These are phyloP conservation scores for Corylus americana DNA, from an alignment of 306 rosid genomes.

Conservation along the genomic window DNA sequence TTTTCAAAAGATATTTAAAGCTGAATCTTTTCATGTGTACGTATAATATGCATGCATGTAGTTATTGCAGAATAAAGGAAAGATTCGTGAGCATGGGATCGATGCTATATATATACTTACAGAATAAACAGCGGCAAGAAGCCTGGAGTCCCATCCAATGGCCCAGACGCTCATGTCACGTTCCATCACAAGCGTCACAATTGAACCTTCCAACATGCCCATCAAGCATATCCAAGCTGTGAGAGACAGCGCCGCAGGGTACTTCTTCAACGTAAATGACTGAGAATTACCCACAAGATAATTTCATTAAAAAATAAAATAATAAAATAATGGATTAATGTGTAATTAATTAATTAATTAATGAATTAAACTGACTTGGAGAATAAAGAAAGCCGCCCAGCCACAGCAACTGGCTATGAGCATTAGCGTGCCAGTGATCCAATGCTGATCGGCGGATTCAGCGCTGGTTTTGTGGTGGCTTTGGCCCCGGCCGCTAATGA, in stretches of 20 bases:
- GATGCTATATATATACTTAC: slow-evolving; percentile 43
- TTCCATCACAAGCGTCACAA: slow-evolving; percentile 64
- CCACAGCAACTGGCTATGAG: slow-evolving; percentile 70
- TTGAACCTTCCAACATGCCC: slow-evolving; percentile 79
- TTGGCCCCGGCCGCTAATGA: slow-evolving; percentile 46
- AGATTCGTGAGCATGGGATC: neutral
- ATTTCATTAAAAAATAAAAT: too few relatives aligned
- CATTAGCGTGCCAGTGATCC: slow-evolving; percentile 65
- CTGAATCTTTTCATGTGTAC: too few relatives aligned
- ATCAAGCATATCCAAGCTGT: slow-evolving; percentile 82
- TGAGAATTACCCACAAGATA: slow-evolving; percentile 11
- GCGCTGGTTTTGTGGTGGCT: slow-evolving; percentile 26
- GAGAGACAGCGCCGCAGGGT: slow-evolving; percentile 92
- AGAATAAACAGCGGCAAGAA: slow-evolving; percentile 87
- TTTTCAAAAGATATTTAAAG: neutral
- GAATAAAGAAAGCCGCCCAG: slow-evolving; percentile 93
- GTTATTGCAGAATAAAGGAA: neutral
- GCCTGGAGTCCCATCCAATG: slow-evolving; percentile 95
- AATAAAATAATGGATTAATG: too few relatives aligned
- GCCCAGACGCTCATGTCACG: slow-evolving; percentile 74
- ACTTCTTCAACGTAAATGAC: slow-evolving; percentile 87
- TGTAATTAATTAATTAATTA: neutral
- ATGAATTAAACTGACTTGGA: slow-evolving; percentile 56
- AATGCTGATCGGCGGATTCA: slow-evolving; percentile 56
- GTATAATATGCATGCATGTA: neutral